These are phyloP conservation scores for Epichloe sibirici DNA, from an alignment of 2,329 filamentous ascomycete species.

Conservation along the genomic window DNA sequence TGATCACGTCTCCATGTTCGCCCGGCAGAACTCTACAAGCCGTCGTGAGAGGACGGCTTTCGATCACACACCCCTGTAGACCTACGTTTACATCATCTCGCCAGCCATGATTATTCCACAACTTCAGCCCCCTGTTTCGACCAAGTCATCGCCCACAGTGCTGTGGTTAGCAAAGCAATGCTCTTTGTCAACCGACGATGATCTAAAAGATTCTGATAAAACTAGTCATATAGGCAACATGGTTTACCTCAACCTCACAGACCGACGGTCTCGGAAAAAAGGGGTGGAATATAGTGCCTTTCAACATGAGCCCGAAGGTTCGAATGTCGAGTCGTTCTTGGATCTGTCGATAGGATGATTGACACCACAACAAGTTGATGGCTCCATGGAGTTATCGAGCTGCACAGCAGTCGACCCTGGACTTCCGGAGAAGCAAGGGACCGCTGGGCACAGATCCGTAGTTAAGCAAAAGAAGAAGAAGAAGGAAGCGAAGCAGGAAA, in stretches of 20 bases:
- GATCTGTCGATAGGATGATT: conserved; percentile 93
- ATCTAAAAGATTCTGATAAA: not conserved
- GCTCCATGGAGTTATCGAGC: conserved; percentile 77
- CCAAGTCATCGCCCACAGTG: too few relatives aligned
- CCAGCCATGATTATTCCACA: too few relatives aligned
- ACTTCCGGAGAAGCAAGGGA: conserved; percentile 46
- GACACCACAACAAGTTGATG: conserved; percentile 63
- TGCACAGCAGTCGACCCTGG: conserved; percentile 69
- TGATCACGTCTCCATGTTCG: too few relatives aligned
- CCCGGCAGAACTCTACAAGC: too few relatives aligned
- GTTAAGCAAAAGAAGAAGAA: conserved; percentile 24
- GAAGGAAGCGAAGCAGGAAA: conserved; percentile 20
- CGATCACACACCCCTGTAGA: too few relatives aligned
- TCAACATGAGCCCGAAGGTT: conserved; percentile 30
- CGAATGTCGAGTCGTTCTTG: conserved; percentile 58
- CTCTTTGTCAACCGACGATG: not conserved
- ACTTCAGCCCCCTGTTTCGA: too few relatives aligned
- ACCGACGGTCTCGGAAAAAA: conserved; percentile 84
- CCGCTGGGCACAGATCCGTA: conserved; percentile 76
- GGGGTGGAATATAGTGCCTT: conserved; percentile 78
- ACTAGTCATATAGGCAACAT: conserved; percentile 32
- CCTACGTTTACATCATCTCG: too few relatives aligned
- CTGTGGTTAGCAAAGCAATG: too few relatives aligned
- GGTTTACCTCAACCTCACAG: conserved; percentile 85
- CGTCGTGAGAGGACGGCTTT: too few relatives aligned